Evolutionary conservation across 495 filamentous ascomycete species (phyloP), one percentile per base, ranked within the genome.

Genomic region (Tetracladium setigerum): DNA sequence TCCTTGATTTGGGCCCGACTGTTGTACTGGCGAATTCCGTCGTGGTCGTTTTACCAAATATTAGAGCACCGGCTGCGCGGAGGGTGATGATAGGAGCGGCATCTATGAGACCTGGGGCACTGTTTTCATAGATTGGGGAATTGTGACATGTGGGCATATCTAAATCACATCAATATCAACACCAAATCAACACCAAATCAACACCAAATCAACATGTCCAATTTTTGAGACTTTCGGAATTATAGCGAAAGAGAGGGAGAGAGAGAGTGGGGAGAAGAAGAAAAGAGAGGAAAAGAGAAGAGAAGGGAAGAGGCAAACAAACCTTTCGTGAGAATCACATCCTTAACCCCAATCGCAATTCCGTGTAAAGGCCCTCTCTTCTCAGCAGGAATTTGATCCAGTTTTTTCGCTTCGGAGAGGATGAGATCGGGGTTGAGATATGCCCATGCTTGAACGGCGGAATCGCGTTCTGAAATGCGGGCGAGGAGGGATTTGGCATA

Each of bases 291-390:
- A 27, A 46, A 54, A 45, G 19, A 12, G 40, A 40, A 30, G 47
- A 46, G 37, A 45, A 46, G 52, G 27, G 50, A 50, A 46, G 40
- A 44, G 17, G 50, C 46, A 55, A 54, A 12, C 18, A 19, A 32
- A 72, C 68, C 72, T 66, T 72, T 78, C 0, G 78, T 82, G 31
- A 71, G 61, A 18, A 80, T 76, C 4, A 80, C 65, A 66, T 82
- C 78, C 52, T 80, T 80, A 4, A 82, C 60, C 2, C 65, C 77
- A 36, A 82, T 53, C 0, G 74, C 62, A 0, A 82, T 46, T 0
- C 77, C 77, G 50, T 79, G 74, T 0, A 82, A 49, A 3, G 69
- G 72, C 0, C 77, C 76, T 47, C 76, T 58, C 34, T 71, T 44
- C 6, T 67, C 63, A 4, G 42, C 35, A 0, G 74, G 67, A 0